phyloP scores from a whole-genome alignment of 495 filamentous ascomycete species.

The Rusavskia elegans region DNA sequence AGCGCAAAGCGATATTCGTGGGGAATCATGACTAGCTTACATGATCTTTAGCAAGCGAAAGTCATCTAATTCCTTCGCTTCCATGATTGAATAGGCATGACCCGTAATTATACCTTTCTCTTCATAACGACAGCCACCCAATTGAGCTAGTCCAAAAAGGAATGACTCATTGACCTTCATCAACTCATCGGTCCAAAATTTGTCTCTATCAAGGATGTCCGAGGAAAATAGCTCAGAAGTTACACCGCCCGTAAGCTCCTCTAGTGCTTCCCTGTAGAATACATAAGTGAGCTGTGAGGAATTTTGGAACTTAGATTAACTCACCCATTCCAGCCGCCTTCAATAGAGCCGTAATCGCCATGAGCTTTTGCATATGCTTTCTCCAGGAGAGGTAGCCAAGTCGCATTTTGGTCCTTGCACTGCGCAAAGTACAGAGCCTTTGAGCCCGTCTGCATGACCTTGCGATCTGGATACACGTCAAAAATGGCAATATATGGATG shows the following conservation, averaged over 20 bases:
- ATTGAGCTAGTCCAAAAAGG: slow-evolving; percentile 34
- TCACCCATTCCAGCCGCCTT: neutral
- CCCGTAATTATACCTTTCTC: slow-evolving; percentile 45
- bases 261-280: slow-evolving; percentile 43
- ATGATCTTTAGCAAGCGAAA: slow-evolving; percentile 46
- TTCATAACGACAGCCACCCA: neutral
- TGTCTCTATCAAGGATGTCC: slow-evolving; percentile 54
- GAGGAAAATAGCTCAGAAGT: slow-evolving; percentile 47
- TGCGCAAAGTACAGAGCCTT: slow-evolving; percentile 51
- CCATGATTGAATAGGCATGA: slow-evolving; percentile 59
- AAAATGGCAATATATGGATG: too few relatives aligned
- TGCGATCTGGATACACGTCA: too few relatives aligned
- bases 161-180: slow-evolving; percentile 52
- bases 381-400: slow-evolving; percentile 62
- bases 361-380: slow-evolving; percentile 74
- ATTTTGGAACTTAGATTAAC: neutral
- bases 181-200: slow-evolving; percentile 57
- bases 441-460: slow-evolving; percentile 28
- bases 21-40: neutral
- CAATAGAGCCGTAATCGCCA: slow-evolving; percentile 18
- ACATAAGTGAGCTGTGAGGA: neutral
- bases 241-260: slow-evolving; percentile 63
- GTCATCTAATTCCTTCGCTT: slow-evolving; percentile 45
- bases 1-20: neutral
- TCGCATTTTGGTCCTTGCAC: slow-evolving; percentile 53